These are phyloP conservation scores for Pisolithus microcarpus DNA, from an alignment of 768 basidiomycete genomes.

Conservation along the genomic window DNA sequence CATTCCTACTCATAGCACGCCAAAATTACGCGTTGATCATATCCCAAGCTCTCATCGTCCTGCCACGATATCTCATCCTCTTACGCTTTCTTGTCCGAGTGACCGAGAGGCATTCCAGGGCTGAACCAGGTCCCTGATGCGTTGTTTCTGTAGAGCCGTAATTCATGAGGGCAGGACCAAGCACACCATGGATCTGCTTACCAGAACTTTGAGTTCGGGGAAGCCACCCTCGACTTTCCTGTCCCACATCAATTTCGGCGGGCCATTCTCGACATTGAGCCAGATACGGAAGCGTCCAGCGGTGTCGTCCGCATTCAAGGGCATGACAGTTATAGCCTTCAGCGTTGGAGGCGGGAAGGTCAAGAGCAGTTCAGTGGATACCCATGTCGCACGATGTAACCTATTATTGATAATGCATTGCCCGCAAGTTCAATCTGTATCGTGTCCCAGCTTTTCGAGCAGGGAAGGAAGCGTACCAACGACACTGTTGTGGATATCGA, in stretches of 20 bases:
- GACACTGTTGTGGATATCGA: slow-evolving; percentile 44
- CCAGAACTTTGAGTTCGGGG: slow-evolving; percentile 81
- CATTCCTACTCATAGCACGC: neutral
- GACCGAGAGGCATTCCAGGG: slow-evolving; percentile 79
- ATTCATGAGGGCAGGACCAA: slow-evolving; percentile 4
- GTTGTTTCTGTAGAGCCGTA: slow-evolving; percentile 66
- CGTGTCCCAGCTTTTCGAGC: neutral
- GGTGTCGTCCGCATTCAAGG: slow-evolving; percentile 73
- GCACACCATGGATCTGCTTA: slow-evolving; percentile 31
- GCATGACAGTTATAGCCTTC: slow-evolving; percentile 60
- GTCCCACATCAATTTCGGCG: slow-evolving; percentile 70
- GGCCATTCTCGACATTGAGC: slow-evolving; percentile 41
- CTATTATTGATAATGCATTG: slow-evolving; percentile 31
- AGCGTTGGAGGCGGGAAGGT: slow-evolving; percentile 82
- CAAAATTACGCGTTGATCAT: neutral
- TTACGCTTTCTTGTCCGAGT: slow-evolving; percentile 63
- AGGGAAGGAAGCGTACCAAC: slow-evolving; percentile 54
- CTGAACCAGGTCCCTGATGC: slow-evolving; percentile 74
- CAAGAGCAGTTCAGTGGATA: slow-evolving; percentile 84
- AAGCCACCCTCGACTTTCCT: slow-evolving; percentile 87
- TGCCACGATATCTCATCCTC: neutral
- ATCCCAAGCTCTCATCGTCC: too few relatives aligned
- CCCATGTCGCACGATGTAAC: slow-evolving; percentile 90
- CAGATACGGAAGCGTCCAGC: slow-evolving; percentile 90
- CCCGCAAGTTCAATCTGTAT: neutral